Evolutionary conservation across 2,329 filamentous ascomycete genomes (phyloP), one percentile per base, ranked within the genome.

Genomic region (Colletotrichum sansevieriae): DNA sequence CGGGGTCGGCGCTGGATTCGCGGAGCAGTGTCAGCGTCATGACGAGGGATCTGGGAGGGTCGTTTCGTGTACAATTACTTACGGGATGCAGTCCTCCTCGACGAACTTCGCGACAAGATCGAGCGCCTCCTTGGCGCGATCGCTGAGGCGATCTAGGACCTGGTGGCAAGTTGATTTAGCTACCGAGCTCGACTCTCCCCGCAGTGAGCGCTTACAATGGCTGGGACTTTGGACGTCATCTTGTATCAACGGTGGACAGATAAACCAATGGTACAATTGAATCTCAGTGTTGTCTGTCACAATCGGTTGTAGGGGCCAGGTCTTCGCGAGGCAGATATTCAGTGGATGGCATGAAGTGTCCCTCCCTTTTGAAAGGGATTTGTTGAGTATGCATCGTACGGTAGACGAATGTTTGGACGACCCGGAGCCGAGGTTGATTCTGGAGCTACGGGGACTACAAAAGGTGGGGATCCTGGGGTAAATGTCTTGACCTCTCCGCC

Each of bases 41-140:
- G n/a, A n/a, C 18, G 12, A 12, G 55, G 33, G 29, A 18, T 3
- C n/a, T 15, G 8, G 9, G 1, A 9, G 25, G 37, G 37, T 11
- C 10, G 37, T 12, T 49, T 22, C 18, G 18, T n/a, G 43, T 2
- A n/a, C 37, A 37, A n/a, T 35, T 35, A 75, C 87, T 82, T 79
- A 90, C 88, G 92, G 92, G 73, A 94, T 91, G 79, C 92, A 99
- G 85, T 97, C 95, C 81, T 97, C 95, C 78, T 98, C 93, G 74
- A 99, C 96, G 76, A 99, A 99, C 81, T 94, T 94, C 84, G 95
- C 93, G 73, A 99, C 93, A 72, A 94, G 78, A 77, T 98, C 95
- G 73, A 98, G 84, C 35, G 92, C 93, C 85, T 92, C 90, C 83
- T 91, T 93, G 60, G 95, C 95, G 76, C 89, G 86, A 69, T 97